Conservation (phyloP, 1,139 yeast genomes). For the Martiniozyma asiatica region DNA sequence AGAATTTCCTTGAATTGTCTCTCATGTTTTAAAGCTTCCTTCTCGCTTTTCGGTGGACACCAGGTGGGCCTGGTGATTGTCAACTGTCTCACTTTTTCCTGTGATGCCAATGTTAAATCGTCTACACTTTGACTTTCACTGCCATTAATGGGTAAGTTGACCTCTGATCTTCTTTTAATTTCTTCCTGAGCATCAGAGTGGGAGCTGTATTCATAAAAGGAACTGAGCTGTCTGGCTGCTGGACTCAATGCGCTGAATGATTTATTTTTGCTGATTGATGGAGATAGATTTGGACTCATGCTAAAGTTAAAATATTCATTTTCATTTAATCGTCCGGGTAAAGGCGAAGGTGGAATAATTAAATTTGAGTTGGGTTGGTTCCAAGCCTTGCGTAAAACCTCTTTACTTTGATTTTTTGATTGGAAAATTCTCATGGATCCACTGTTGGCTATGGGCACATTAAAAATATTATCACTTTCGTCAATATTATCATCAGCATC, state of each 20-base stretch:
- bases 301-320: slow-evolving; percentile 12
- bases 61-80: slow-evolving; percentile 38
- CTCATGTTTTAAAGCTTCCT: slow-evolving; percentile 31
- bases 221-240: slow-evolving; percentile 28
- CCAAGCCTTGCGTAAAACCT: slow-evolving; percentile 19
- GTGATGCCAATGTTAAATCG: slow-evolving; percentile 34
- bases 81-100: slow-evolving; percentile 28
- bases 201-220: slow-evolving; percentile 30
- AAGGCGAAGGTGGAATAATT: slow-evolving; percentile 19
- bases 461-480: slow-evolving; percentile 30
- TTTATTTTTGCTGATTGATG: slow-evolving; percentile 25
- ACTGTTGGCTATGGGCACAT: slow-evolving; percentile 33
- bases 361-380: slow-evolving; percentile 12
- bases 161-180: slow-evolving; percentile 21
- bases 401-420: slow-evolving; percentile 13
- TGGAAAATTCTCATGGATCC: slow-evolving; percentile 26
- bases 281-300: slow-evolving; percentile 13
- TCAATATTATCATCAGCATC: slow-evolving; percentile 25
- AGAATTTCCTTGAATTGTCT: slow-evolving; percentile 29
- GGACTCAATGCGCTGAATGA: slow-evolving; percentile 27
- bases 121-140: slow-evolving; percentile 22
- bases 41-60: slow-evolving; percentile 35
- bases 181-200: slow-evolving; percentile 26
- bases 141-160: neutral
- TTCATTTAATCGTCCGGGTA: slow-evolving; percentile 17